Base-by-base conservation (phyloP, 2,329 filamentous ascomycete genomes). In the Cytospora paraplurivora region DNA sequence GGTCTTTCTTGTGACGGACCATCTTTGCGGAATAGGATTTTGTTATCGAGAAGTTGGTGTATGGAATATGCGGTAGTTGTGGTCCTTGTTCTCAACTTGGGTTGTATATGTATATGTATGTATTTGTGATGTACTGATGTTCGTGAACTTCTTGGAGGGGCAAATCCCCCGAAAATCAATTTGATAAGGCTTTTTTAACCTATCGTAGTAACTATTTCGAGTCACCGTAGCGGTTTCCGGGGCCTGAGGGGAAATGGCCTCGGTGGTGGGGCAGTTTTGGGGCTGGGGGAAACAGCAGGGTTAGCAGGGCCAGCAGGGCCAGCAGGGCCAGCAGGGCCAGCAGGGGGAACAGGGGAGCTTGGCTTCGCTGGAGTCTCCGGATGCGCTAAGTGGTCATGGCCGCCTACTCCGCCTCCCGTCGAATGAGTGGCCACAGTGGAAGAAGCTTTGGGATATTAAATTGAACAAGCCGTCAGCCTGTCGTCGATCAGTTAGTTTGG, bases 1-100 rank as follows among this genome's bases (percentile, higher is more conserved):
- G 68, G 82, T 97, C 93, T 78, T 98, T 98, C 79, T 97, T 98
- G 78, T 97, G 94, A 66, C 94, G 92, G 61, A 97, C 93, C 93
- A 97, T 97, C 7, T 55, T 38, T 55, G 38, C 21, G 17, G 27
- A 41, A 32, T 41, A 12, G 12, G 7, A 7, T 27, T 52, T 4
- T 8, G 1, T n/a, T 7, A 3, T 37, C 3, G 33, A 2, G 7
- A 19, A 8, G 27, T 27, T 19, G 27, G 7, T 8, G 32, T 13
- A 8, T 6, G 32, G 33, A 11, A 7, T 37, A 21, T 58, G 27
- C 27, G 4, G 27, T 27, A 4, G 27, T 27, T 27, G 27, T 27
- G 27, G 27, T 27, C 27, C 27, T 27, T 27, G 4, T 27, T n/a
- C n/a, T n/a, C n/a, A n/a, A 27, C 27, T 27, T 27, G 27, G 27